phyloP scores from a whole-genome alignment of 164 flowering plant genomes.

The Liriodendron chinense region DNA sequence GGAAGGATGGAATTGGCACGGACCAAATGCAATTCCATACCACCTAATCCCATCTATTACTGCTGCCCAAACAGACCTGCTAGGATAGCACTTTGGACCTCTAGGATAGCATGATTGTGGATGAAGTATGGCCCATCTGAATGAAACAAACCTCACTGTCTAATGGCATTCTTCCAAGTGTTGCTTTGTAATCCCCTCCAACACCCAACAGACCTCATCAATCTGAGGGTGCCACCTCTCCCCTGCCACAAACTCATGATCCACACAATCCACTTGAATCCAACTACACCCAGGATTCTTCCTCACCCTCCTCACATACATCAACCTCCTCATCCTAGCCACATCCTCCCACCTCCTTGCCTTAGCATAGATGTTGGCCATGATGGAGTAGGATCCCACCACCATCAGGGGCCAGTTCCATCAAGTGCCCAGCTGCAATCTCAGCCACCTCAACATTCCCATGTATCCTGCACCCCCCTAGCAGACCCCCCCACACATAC shows the following conservation, averaged over 20 bases:
- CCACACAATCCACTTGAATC: slow-evolving; percentile 39
- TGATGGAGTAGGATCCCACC: slow-evolving; percentile 64
- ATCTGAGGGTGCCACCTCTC: slow-evolving; percentile 44
- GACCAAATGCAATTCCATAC: too few species aligned
- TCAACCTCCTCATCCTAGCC: slow-evolving; percentile 40
- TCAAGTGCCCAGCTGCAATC: slow-evolving; percentile 53
- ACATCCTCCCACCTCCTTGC: slow-evolving; percentile 67
- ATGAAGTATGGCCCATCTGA: too few species aligned
- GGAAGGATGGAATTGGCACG: too few species aligned
- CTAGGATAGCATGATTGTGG: too few species aligned
- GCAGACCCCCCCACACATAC: slow-evolving; percentile 78
- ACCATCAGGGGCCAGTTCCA: slow-evolving; percentile 63
- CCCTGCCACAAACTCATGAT: slow-evolving; percentile 57
- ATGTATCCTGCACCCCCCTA: slow-evolving; percentile 74
- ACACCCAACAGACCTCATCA: slow-evolving; percentile 35
- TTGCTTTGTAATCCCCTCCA: slow-evolving; percentile 37
- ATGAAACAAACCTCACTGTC: too few species aligned
- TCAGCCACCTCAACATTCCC: slow-evolving; percentile 69
- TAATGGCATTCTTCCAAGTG: not conserved
- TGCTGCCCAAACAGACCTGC: too few species aligned
- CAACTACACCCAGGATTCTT: slow-evolving; percentile 58
- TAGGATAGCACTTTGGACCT: too few species aligned
- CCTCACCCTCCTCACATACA: slow-evolving; percentile 39
- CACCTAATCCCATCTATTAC: too few species aligned
- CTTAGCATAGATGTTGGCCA: slow-evolving; percentile 64